Conservation (phyloP, 73 alveolate genomes). For the Paramecium primaurelia region DNA sequence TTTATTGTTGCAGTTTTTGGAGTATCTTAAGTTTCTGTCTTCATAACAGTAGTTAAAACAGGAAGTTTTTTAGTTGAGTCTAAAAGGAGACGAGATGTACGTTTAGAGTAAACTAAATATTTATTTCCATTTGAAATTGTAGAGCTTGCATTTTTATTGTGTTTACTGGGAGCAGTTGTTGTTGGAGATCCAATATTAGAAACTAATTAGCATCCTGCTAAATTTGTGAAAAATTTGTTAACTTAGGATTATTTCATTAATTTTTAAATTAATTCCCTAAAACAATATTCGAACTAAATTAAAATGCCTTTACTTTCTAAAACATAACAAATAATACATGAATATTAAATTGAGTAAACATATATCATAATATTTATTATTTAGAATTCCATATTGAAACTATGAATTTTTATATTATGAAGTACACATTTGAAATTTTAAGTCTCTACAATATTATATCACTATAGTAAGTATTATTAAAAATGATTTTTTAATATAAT, state of each 20-base stretch:
- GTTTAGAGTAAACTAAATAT: neutral
- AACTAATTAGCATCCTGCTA: neutral
- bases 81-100: neutral
- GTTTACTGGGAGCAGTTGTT: neutral
- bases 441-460: neutral
- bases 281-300: neutral
- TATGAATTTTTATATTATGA: neutral
- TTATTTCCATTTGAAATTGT: neutral
- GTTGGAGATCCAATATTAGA: neutral
- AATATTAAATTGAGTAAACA: neutral
- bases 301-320: neutral
- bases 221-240: slow-evolving; percentile 15
- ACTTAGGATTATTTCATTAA: neutral
- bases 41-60: neutral
- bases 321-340: neutral
- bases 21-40: neutral
- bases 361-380: neutral
- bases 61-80: neutral
- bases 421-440: neutral
- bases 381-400: neutral
- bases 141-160: neutral
- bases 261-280: neutral
- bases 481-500: neutral
- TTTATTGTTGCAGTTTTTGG: neutral
- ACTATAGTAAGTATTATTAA: neutral